Evolutionary conservation across 352 stramenopile genomes (phyloP).

Genomic region (Elongisporangium anandrum): DNA sequence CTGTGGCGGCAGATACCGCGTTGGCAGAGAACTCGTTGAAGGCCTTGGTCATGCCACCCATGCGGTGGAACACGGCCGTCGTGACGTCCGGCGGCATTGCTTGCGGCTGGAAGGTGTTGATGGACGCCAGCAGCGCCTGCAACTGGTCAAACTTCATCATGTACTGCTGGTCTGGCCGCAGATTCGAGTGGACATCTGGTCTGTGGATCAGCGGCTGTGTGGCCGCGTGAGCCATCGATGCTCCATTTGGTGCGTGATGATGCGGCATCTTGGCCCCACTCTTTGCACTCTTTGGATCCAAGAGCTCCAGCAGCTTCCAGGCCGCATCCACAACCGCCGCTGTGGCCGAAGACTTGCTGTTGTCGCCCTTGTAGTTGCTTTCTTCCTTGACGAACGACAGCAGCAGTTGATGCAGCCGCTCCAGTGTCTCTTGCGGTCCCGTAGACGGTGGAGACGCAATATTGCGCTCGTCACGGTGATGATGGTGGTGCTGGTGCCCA

Average conservation of each 20-base stretch:
- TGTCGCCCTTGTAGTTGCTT: conserved; percentile 7
- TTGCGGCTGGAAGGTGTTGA: conserved; percentile 34
- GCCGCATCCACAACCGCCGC: conserved; percentile 27
- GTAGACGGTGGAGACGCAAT: not conserved
- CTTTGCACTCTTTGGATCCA: conserved; percentile 18
- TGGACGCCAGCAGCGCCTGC: conserved; percentile 35
- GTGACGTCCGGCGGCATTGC: conserved; percentile 53
- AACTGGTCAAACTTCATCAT: conserved; percentile 64
- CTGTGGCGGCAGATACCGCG: conserved; percentile 28
- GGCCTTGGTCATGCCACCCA: conserved; percentile 34
- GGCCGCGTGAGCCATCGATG: not conserved
- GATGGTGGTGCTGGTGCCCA: conserved; percentile 3
- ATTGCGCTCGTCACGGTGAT: conserved; percentile 5
- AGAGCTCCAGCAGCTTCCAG: conserved; percentile 48
- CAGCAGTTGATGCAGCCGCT: conserved; percentile 41
- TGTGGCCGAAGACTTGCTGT: conserved; percentile 1
- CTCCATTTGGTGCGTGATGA: not conserved
- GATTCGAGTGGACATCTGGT: conserved; percentile 6
- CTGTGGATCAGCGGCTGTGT: conserved; percentile 5
- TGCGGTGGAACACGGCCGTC: conserved; percentile 38
- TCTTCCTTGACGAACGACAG: conserved; percentile 57
- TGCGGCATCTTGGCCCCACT: not conserved
- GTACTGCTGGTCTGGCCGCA: conserved; percentile 58
- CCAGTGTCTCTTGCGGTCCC: conserved; percentile 8
- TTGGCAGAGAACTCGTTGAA: conserved; percentile 34